Evolutionary conservation across 768 basidiomycete genomes (phyloP), one percentile per base, ranked within the genome.

Genomic region (Tubosaeta sp.): DNA sequence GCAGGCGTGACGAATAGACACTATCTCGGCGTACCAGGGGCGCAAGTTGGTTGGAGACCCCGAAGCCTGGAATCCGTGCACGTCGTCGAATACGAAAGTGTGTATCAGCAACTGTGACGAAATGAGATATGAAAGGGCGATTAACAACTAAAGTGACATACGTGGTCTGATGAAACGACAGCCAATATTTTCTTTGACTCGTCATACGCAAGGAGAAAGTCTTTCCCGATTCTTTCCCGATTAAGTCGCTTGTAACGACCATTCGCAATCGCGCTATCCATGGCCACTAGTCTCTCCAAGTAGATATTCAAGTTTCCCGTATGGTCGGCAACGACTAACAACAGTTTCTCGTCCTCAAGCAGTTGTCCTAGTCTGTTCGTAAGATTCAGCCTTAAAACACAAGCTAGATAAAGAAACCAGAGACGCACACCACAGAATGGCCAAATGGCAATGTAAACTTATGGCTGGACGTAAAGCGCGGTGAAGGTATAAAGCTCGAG

Each of bases 131-230:
- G 22, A 22, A 27, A 27, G 25, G 8, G 8, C 25, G 25, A 8
- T 8, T 8, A 8, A 8, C 25, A 27, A 27, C 25, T 8, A 4
- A 8, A 27, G 32, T 2, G 11, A 36, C 49, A 3, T 19, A 74
- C 79, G 67, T 75, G 79, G 5, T 66, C 65, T 0, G 70, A 59
- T 7, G 73, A 66, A 49, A 78, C 75, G 0, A 82, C 51, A 0
- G 73, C 73, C 18, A 84, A 57, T 62, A 78, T 72, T 2, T 76
- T 73, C 54, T 73, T 78, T 7, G 67, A 62, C 55, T 83, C 81
- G 43, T 84, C 80, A 49, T 74, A 81, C 0, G 81, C 70, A 3
- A 82, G 44, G 6, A 77, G 18, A 41, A 71, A 68, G 6, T 75
- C 67, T 3, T 69, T 60, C 0, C 77, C 80, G 13, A 81, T 69